Percentiles rank a stretch among this genome's conserved stretches.
phyloP scores from a whole-genome alignment of 768 basidiomycete species.

The Polyporus arcularius region DNA sequence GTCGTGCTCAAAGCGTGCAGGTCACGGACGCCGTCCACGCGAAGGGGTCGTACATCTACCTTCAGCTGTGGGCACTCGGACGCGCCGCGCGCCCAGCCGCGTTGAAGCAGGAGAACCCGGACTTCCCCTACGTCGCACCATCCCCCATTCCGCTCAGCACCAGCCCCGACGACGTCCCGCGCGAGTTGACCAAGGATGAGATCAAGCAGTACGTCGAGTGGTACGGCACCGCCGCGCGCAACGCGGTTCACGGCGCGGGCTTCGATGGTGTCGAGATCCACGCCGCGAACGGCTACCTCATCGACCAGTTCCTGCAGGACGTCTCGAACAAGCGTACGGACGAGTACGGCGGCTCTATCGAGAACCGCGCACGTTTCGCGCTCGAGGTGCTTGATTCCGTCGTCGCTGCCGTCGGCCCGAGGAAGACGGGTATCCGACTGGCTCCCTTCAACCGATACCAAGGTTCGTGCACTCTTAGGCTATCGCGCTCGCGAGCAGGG shows the following conservation, averaged over 20 bases:
- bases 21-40: conserved; percentile 58
- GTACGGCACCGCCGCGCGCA: conserved; percentile 22
- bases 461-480: neutral
- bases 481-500: conserved; percentile 8
- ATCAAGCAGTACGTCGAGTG: conserved; percentile 40
- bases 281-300: conserved; percentile 33
- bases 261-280: conserved; percentile 34
- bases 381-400: conserved; percentile 45
- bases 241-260: conserved; percentile 32
- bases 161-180: conserved; percentile 2
- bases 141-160: conserved; percentile 27
- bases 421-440: conserved; percentile 41
- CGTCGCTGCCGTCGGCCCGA: conserved; percentile 40
- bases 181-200: conserved; percentile 25
- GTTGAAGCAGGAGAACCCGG: conserved; percentile 38
- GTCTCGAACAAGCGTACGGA: conserved; percentile 45
- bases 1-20: conserved; percentile 26
- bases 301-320: conserved; percentile 45
- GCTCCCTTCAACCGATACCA: conserved; percentile 36
- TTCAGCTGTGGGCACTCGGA: conserved; percentile 60
- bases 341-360: conserved; percentile 50
- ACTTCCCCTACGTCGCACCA: conserved; percentile 11
- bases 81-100: conserved; percentile 36
- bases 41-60: conserved; percentile 48
- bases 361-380: conserved; percentile 48